Conservation (phyloP, 1,139 yeast species). For the Nadsonia commutata region DNA sequence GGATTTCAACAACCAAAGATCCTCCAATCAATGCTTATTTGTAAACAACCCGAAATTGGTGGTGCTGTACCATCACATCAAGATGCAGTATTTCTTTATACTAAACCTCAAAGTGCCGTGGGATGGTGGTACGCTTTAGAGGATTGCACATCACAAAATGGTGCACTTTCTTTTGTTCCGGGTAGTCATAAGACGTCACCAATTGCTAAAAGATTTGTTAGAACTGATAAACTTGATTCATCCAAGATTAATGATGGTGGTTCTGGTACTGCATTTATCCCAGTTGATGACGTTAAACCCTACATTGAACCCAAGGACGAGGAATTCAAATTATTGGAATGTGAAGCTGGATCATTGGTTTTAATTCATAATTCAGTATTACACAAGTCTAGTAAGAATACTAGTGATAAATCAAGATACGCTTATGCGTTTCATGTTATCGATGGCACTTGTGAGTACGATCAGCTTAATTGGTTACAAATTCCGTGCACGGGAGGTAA, state of each 20-base stretch:
- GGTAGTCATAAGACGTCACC: slow-evolving; percentile 53
- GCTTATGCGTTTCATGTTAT: slow-evolving; percentile 74
- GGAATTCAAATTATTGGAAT: slow-evolving; percentile 39
- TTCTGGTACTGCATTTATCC: slow-evolving; percentile 32
- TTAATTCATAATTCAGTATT: slow-evolving; percentile 56
- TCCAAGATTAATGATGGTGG: slow-evolving; percentile 12
- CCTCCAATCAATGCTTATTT: slow-evolving; percentile 65
- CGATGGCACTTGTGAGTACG: slow-evolving; percentile 49
- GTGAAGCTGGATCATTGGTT: slow-evolving; percentile 59
- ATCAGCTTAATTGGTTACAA: slow-evolving; percentile 59
- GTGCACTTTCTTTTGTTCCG: slow-evolving; percentile 59
- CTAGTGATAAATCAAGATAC: slow-evolving; percentile 41
- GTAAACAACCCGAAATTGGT: slow-evolving; percentile 64
- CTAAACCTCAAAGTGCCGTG: slow-evolving; percentile 55
- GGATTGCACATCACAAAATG: slow-evolving; percentile 53
- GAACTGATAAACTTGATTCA: slow-evolving; percentile 18
- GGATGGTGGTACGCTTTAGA: slow-evolving; percentile 81
- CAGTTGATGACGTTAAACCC: slow-evolving; percentile 14
- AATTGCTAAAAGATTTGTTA: slow-evolving; percentile 51
- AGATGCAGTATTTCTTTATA: slow-evolving; percentile 60
- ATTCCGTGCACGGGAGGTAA: slow-evolving; percentile 58
- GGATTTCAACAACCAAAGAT: slow-evolving; percentile 52
- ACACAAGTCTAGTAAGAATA: slow-evolving; percentile 55
- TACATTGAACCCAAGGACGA: slow-evolving; percentile 22
- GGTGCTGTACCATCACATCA: slow-evolving; percentile 71